phyloP scores from a whole-genome alignment of 345 rosid genomes.

The Theobroma cacao region DNA sequence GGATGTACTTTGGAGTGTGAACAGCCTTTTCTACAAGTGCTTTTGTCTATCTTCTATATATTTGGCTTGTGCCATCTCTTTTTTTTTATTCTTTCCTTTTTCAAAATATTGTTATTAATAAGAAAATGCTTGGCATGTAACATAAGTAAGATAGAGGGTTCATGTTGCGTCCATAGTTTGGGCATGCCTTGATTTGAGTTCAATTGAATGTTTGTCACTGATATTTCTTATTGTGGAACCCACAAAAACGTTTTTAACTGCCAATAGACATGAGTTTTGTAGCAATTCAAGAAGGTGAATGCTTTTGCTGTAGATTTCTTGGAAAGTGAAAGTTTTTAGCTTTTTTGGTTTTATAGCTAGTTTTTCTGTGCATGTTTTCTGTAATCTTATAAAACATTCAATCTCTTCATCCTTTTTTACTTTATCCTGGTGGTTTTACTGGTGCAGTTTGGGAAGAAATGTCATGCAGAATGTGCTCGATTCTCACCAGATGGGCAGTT shows the following conservation, averaged over 20 bases:
- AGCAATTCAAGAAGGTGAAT: neutral
- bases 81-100: neutral
- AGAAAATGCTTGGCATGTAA: neutral
- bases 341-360: conserved; percentile 6
- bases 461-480: conserved; percentile 92
- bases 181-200: neutral
- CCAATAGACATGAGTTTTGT: neutral
- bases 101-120: neutral
- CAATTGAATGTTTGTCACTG: neutral
- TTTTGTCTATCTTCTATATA: neutral
- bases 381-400: neutral
- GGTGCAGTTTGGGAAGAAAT: conserved; percentile 89
- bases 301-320: neutral
- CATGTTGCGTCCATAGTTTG: neutral
- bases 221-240: neutral
- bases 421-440: conserved; percentile 4
- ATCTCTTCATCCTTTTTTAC: neutral
- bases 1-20: neutral
- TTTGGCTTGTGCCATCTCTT: neutral
- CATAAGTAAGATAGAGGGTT: neutral
- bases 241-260: neutral
- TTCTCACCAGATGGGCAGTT: conserved; percentile 99
- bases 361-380: conserved; percentile 1
- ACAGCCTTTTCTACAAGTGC: neutral
- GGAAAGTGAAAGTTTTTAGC: neutral